A percentile compares a stretch with the other conserved stretches of the same genome.
Conservation (phyloP, 2,329 filamentous ascomycete species). For the Fusarium sp. region DNA sequence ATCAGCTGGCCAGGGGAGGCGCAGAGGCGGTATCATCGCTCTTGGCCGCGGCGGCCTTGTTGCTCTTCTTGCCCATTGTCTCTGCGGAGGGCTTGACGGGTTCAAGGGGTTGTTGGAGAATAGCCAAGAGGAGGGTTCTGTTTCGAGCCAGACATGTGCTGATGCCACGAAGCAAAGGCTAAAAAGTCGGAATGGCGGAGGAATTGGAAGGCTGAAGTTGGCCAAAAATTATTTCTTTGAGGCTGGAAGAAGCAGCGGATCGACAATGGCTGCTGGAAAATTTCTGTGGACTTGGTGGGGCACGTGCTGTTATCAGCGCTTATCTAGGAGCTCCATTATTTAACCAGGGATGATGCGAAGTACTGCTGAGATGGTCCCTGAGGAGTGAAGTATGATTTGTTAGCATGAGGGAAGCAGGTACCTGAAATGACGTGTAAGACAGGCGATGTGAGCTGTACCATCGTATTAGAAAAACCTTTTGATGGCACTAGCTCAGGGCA, state of each 20-base stretch:
- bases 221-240: constrained; percentile 28
- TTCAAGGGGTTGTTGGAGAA: constrained; percentile 56
- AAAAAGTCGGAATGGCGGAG: constrained; percentile 8
- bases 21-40: constrained; percentile 35
- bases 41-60: constrained; percentile 34
- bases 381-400: background rate
- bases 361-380: background rate
- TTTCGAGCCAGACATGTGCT: constrained; percentile 50
- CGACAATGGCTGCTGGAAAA: constrained; percentile 36
- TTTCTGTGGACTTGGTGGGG: constrained; percentile 44
- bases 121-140: constrained; percentile 55
- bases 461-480: background rate
- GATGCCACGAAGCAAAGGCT: constrained; percentile 4
- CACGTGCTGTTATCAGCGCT: constrained; percentile 34
- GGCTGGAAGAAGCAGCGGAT: constrained; percentile 6
- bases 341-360: background rate
- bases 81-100: constrained; percentile 27
- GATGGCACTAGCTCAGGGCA: constrained; percentile 2
- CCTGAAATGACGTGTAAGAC: background rate
- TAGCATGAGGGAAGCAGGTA: background rate
- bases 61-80: constrained; percentile 52
- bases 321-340: constrained; percentile 21
- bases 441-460: background rate
- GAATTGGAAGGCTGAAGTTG: constrained; percentile 7
- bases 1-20: constrained; percentile 71